phyloP scores from a whole-genome alignment of 2,329 filamentous ascomycete species.

The Truncatella angustata region DNA sequence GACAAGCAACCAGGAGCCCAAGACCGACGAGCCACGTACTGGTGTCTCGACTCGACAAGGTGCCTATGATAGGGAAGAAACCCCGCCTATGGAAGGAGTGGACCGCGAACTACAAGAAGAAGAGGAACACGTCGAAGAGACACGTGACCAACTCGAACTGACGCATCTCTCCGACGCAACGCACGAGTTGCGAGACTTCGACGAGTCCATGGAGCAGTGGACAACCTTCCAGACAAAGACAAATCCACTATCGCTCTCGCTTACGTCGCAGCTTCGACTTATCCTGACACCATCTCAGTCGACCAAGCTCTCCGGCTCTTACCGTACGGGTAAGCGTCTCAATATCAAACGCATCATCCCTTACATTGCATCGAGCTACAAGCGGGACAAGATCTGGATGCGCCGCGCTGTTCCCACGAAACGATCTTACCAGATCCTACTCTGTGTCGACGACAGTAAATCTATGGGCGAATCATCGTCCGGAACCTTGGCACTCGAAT shows the following conservation, averaged over 20 bases:
- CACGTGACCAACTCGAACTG: constrained; percentile 64
- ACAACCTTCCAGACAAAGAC: constrained; percentile 79
- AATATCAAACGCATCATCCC: constrained; percentile 99
- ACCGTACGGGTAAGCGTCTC: constrained; percentile 94
- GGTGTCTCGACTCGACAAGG: constrained; percentile 61
- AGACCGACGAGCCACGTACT: constrained; percentile 53
- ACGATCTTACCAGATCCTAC: constrained; percentile 93
- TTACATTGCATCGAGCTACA: constrained; percentile 97
- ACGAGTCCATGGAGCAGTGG: constrained; percentile 73
- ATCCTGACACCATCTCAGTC: constrained; percentile 93
- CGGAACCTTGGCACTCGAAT: constrained; percentile 84
- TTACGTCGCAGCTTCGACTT: constrained; percentile 92
- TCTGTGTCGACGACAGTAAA: constrained; percentile 93
- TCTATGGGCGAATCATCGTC: constrained; percentile 84
- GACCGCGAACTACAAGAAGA: constrained; percentile 42
- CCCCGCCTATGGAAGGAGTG: constrained; percentile 32
- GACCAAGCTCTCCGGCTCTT: constrained; percentile 94
- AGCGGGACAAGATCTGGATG: constrained; percentile 99
- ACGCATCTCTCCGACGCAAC: constrained; percentile 63
- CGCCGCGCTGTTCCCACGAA: constrained; percentile 87
- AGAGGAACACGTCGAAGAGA: constrained; percentile 47
- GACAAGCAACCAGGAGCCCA: constrained; percentile 39
- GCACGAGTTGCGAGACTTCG: constrained; percentile 45
- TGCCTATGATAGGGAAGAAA: constrained; percentile 53
- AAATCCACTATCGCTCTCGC: constrained; percentile 78